These are phyloP conservation scores for Tuber aestivum DNA, from an alignment of 495 filamentous ascomycete species.

Conservation along the genomic window DNA sequence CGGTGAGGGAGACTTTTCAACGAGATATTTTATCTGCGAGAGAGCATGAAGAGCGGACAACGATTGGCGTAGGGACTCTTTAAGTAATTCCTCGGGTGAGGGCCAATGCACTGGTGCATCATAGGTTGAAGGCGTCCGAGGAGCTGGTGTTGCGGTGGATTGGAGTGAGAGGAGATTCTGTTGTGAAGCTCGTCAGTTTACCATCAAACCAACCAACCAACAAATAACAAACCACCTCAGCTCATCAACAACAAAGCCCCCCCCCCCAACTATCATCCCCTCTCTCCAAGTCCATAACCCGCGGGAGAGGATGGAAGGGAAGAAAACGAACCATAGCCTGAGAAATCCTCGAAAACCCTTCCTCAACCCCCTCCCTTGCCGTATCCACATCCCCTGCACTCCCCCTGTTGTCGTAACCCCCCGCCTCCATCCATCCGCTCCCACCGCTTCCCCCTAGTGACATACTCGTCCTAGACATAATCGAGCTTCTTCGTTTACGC, in stretches of 20 bases:
- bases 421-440: slow-evolving; percentile 22
- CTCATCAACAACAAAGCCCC: background rate
- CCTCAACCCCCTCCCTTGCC: slow-evolving; percentile 13
- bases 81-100: slow-evolving; percentile 32
- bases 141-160: slow-evolving; percentile 9
- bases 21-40: slow-evolving; percentile 26
- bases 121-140: background rate
- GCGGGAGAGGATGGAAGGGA: background rate
- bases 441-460: slow-evolving; percentile 16
- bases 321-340: slow-evolving; percentile 34
- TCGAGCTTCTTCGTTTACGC: slow-evolving; percentile 35
- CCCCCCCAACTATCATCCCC: background rate
- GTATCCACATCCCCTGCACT: background rate
- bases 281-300: background rate
- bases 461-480: slow-evolving; percentile 25
- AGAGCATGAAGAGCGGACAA: slow-evolving; percentile 33
- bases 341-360: slow-evolving; percentile 23
- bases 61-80: slow-evolving; percentile 37
- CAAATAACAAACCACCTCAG: slow-evolving; percentile 1
- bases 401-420: slow-evolving; percentile 12
- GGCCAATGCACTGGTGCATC: slow-evolving; percentile 23
- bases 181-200: background rate
- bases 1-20: slow-evolving; percentile 6
- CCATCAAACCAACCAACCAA: background rate
- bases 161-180: slow-evolving; percentile 38